These are phyloP conservation scores for Penicillium paradoxum DNA, from an alignment of 495 filamentous ascomycete species.

Conservation along the genomic window DNA sequence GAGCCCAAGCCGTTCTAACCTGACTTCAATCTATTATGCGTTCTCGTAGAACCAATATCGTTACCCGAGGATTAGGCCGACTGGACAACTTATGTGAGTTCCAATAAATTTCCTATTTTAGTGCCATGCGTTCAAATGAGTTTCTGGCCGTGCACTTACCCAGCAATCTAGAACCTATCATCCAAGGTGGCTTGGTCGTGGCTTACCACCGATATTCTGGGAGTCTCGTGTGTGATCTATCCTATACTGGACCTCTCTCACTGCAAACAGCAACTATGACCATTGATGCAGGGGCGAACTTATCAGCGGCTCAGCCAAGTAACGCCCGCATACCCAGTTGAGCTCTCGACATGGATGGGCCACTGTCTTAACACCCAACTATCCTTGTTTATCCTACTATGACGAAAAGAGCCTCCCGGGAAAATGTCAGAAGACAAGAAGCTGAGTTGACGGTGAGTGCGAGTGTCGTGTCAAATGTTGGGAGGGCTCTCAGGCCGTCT, in stretches of 20 bases:
- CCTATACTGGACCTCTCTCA: neutral
- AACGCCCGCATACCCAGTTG: neutral
- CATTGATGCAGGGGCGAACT: constrained; percentile 3
- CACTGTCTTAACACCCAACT: neutral
- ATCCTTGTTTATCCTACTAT: neutral
- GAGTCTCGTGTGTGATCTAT: neutral
- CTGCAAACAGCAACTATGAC: neutral
- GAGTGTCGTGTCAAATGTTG: neutral
- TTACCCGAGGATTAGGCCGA: neutral
- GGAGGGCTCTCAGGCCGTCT: neutral
- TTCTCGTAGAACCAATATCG: neutral
- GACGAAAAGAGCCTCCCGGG: neutral
- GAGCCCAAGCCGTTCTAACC: too few species aligned
- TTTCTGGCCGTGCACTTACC: neutral
- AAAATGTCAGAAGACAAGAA: neutral
- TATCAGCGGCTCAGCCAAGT: neutral
- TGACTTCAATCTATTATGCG: too few species aligned
- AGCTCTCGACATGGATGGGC: neutral
- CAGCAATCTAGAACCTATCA: neutral
- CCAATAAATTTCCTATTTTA: neutral
- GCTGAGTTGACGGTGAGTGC: neutral
- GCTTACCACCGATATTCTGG: neutral
- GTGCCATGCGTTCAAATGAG: neutral
- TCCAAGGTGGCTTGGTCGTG: neutral
- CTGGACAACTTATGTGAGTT: neutral